Evolutionary conservation across 495 filamentous ascomycete species (phyloP).

Genomic region (Penicillium pancosmium): DNA sequence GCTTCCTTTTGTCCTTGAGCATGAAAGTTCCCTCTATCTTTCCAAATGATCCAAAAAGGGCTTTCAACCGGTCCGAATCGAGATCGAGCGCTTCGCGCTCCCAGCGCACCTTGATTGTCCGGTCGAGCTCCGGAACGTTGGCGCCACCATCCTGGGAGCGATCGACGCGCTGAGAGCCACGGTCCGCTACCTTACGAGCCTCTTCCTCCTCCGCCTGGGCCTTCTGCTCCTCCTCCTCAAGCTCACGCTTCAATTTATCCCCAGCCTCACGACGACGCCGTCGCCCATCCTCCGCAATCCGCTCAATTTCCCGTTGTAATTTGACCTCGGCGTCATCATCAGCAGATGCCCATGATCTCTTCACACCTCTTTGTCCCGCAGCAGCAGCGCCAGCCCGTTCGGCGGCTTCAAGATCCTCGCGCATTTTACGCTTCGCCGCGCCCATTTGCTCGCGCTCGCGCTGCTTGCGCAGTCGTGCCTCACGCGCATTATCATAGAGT

Average conservation of each 20-base stretch:
- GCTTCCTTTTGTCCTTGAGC: slow-evolving; percentile 57
- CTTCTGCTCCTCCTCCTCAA: slow-evolving; percentile 52
- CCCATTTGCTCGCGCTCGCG: slow-evolving; percentile 67
- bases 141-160: slow-evolving; percentile 44
- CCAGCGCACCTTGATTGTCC: slow-evolving; percentile 64
- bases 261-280: slow-evolving; percentile 53
- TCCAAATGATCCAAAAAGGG: slow-evolving; percentile 57
- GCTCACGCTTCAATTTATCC: slow-evolving; percentile 50
- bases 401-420: slow-evolving; percentile 71
- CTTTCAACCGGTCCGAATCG: slow-evolving; percentile 46
- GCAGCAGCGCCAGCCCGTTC: slow-evolving; percentile 51
- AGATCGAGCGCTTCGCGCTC: slow-evolving; percentile 49
- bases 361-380: slow-evolving; percentile 42
- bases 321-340: slow-evolving; percentile 61
- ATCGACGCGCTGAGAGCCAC: slow-evolving; percentile 41
- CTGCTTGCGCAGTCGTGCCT: slow-evolving; percentile 61
- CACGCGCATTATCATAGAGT: slow-evolving; percentile 71
- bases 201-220: slow-evolving; percentile 42
- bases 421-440: slow-evolving; percentile 69
- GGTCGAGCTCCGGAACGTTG: slow-evolving; percentile 58
- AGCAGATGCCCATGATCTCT: slow-evolving; percentile 45
- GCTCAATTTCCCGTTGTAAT: slow-evolving; percentile 59
- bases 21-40: slow-evolving; percentile 56
- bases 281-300: slow-evolving; percentile 66
- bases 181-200: slow-evolving; percentile 32